Base-by-base conservation (phyloP, 148 eudicot genomes). In the Amaranthus palmeri region DNA sequence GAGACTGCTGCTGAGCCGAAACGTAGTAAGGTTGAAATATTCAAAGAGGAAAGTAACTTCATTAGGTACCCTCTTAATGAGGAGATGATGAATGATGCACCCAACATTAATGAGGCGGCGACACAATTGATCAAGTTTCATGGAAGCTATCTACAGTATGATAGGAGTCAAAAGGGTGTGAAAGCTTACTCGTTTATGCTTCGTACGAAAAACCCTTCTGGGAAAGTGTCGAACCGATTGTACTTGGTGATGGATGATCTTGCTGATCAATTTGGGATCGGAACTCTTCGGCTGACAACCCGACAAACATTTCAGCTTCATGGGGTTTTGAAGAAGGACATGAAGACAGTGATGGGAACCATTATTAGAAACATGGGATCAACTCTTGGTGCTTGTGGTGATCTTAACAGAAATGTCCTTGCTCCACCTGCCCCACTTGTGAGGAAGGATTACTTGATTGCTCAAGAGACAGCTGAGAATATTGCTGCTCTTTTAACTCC, bases 351-450 rank as follows among this genome's bases (percentile, higher is more conserved):
- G 60, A 95, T 95, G 97, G 86, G 93, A 66, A 79, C 91, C 47
- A 85, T 95, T 42, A 91, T 95, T 71, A 79, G 81, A 63, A 83
- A 78, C 78, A 95, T 95, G 98, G 98, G 97, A 6, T 95, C 98
- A 7, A 95, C 98, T 43, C 98, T 95, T 67, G 98, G 98, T 70
- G 98, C 98, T 15, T 95, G 98, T 74, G 98, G 98, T 60, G 98
- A 95, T 77, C 88, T 95, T 51, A 95, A 95, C 77, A 84, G 98
- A 73, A 95, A 95, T 65, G 97, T 91, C 75, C 97, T 95, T 75
- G 97, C 97, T 77, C 98, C 98, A 12, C 90, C 98, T 53, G 98
- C 97, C 13, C 98, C 98, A 8, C 77, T 91, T 77, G 80, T 73
- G 0, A 84, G 82, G 67, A 95, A 95, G 85, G 98, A 95, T 77